Percentiles rank a stretch among this genome's conserved stretches.
Conservation (phyloP, 768 basidiomycete species). For the Kwoniella botswanensis region DNA sequence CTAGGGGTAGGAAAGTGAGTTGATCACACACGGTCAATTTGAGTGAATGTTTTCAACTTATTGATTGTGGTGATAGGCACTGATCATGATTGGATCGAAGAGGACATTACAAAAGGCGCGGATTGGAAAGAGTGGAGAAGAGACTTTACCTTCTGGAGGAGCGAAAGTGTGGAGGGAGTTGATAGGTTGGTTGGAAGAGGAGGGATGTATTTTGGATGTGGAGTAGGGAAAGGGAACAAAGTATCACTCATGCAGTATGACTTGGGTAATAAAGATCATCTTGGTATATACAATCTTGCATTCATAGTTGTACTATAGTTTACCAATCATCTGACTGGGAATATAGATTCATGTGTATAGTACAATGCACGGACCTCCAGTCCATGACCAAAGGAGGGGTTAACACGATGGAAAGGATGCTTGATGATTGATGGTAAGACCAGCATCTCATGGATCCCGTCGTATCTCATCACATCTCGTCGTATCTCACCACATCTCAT, state of each 20-base stretch:
- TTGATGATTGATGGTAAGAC: background rate
- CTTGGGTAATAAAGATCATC: no score
- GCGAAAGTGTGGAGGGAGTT: slow-evolving; percentile 37
- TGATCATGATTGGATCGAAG: slow-evolving; percentile 50
- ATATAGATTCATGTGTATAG: no score
- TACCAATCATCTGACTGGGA: no score
- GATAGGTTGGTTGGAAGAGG: slow-evolving; percentile 27
- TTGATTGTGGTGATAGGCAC: slow-evolving; percentile 22
- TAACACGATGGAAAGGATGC: background rate
- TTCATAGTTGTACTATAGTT: no score
- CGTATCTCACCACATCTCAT: no score
- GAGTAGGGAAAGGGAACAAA: slow-evolving; percentile 7
- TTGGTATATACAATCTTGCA: no score
- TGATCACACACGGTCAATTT: background rate
- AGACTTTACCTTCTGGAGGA: slow-evolving; percentile 31
- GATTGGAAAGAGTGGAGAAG: slow-evolving; percentile 15
- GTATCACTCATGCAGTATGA: no score
- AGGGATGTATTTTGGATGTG: slow-evolving; percentile 26
- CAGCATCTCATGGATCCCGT: background rate
- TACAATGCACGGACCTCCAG: background rate
- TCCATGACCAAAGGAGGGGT: background rate
- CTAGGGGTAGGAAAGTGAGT: slow-evolving; percentile 73
- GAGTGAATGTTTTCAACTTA: no score
- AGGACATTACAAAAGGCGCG: slow-evolving; percentile 39
- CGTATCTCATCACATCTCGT: background rate